Conservation (phyloP, 352 stramenopile genomes). For the Phytophthora pisi region DNA sequence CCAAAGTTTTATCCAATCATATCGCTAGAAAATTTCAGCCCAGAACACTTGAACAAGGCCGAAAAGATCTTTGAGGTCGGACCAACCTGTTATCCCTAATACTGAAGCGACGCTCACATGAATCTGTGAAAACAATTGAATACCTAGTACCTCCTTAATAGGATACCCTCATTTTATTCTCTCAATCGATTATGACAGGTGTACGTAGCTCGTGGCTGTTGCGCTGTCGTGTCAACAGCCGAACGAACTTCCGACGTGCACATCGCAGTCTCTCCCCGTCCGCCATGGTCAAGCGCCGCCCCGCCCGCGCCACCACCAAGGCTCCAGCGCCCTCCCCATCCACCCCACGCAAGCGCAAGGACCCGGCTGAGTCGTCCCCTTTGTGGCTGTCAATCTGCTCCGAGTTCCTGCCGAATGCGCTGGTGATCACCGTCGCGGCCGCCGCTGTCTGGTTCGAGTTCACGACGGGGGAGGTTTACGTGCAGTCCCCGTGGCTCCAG, state of each 20-base stretch:
- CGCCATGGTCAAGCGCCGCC: constrained; percentile 25
- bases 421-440: constrained; percentile 48
- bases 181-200: neutral
- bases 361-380: constrained; percentile 2
- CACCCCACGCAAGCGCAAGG: constrained; percentile 8
- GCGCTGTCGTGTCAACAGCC: constrained; percentile 24
- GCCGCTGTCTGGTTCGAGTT: constrained; percentile 56
- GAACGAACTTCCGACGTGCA: constrained; percentile 25
- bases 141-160: constrained; percentile 5
- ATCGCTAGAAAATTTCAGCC: no score
- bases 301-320: constrained; percentile 4
- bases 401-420: constrained; percentile 40
- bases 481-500: constrained; percentile 53
- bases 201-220: neutral
- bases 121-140: no score
- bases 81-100: constrained; percentile 14
- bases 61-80: neutral
- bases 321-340: neutral
- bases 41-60: no score
- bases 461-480: constrained; percentile 56
- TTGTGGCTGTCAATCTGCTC: constrained; percentile 31
- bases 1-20: no score
- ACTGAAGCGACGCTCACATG: constrained; percentile 16
- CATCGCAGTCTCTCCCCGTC: constrained; percentile 17
- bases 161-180: neutral